A percentile compares a stretch with the other conserved stretches of the same genome.
Conservation (phyloP, 2,329 filamentous ascomycete species). For the Cyanodermella asteris region DNA sequence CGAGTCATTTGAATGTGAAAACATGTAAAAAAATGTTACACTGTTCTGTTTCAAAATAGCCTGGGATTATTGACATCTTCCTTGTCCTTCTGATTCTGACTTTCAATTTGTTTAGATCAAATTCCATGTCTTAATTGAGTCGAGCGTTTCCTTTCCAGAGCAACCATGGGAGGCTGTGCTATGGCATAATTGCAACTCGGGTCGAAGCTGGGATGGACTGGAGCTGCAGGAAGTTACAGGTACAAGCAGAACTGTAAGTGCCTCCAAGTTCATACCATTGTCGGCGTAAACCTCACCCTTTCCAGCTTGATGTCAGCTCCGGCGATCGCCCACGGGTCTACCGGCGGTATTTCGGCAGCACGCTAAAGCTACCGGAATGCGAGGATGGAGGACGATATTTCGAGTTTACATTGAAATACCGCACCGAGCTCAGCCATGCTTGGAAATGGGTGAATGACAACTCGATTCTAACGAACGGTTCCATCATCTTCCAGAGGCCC, state of each 20-base stretch:
- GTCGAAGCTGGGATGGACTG: constrained; percentile 36
- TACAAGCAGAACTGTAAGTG: constrained; percentile 10
- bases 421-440: constrained; percentile 24
- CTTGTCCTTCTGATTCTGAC: background rate
- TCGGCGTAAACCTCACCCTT: background rate
- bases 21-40: no score
- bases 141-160: constrained; percentile 30
- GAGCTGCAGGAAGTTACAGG: constrained; percentile 23
- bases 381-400: constrained; percentile 21
- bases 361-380: no score
- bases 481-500: constrained; percentile 29
- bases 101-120: constrained; percentile 17
- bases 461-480: constrained; percentile 40
- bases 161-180: constrained; percentile 50
- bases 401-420: constrained; percentile 52
- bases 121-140: constrained; percentile 51
- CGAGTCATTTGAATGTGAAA: no score
- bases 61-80: no score
- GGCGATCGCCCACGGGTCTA: constrained; percentile 5
- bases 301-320: constrained; percentile 6
- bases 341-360: constrained; percentile 34
- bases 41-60: no score
- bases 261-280: background rate
- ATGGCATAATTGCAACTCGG: constrained; percentile 44
- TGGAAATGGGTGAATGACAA: constrained; percentile 56